Base-by-base conservation (phyloP, 768 basidiomycete species). In the Mycena filopes region DNA sequence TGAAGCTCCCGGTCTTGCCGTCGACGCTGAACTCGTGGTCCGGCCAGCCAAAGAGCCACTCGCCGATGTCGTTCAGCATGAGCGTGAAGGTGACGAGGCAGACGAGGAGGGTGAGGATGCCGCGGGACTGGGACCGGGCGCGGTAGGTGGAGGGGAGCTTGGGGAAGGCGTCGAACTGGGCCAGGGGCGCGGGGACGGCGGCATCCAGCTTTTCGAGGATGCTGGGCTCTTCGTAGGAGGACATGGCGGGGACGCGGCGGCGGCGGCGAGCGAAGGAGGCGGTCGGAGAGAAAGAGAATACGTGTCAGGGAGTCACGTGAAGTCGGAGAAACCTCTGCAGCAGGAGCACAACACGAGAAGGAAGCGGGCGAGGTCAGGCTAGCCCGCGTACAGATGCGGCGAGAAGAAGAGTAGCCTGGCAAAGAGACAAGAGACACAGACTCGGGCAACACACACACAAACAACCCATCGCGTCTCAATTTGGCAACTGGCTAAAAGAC, bases 41-140 rank as follows among this genome's bases (percentile, higher is more conserved):
- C 9, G 94, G 91, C 87, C 95, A 96, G 46, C 97, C 97, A 87
- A 93, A 99, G 36, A 99, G 79, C 73, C 87, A 99, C 74, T 98
- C 96, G 51, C 89, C 89, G 45, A 96, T 78, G 72, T 99, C 96
- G 70, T 97, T 96, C 65, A 95, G 83, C 60, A 96, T 85, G 21
- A 97, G 85, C 26, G 95, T 70, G 55, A 93, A 78, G 13, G 92
- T 88, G 47, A 94, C 67, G 46, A 91, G 69, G 9, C 82, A 77
- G 56, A 95, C 87, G 65, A 91, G 85, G 71, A 94, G 64, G 21
- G 94, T 95, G 78, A 94, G 82, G 76, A 95, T 87, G 13, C 95
- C 94, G 38, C 95, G 87, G 9, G 89, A 88, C 71, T 90, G 88
- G 11, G 93, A 91, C 60, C 91, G 88, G 29, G 89, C 75, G 75